These are phyloP conservation scores for Podila epicladia DNA, from an alignment of 192 early-diverging fungal genomes.

Conservation along the genomic window DNA sequence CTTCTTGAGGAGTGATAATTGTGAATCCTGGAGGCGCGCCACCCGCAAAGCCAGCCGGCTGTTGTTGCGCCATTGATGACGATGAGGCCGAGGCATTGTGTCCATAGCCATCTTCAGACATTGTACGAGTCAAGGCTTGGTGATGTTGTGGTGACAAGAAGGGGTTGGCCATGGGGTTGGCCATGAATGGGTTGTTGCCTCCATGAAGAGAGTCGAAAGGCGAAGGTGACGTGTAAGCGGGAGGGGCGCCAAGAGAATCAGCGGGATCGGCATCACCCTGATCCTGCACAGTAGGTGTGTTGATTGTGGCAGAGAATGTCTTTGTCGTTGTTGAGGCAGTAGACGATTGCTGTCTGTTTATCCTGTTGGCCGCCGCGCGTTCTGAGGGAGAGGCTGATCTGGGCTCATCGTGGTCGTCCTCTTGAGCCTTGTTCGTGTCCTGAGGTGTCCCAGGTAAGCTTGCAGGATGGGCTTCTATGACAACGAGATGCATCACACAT, in stretches of 20 bases:
- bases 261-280: constrained; percentile 58
- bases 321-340: constrained; percentile 1
- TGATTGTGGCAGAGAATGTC: neutral
- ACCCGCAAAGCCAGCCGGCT: constrained; percentile 22
- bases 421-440: neutral
- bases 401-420: constrained; percentile 6
- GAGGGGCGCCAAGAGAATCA: constrained; percentile 58
- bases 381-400: constrained; percentile 7
- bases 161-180: constrained; percentile 20
- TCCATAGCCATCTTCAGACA: constrained; percentile 18
- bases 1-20: constrained; percentile 35
- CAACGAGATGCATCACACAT: too few species aligned
- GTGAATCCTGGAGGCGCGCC: constrained; percentile 45
- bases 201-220: constrained; percentile 5
- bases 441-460: too few species aligned
- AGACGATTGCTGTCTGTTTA: constrained; percentile 9
- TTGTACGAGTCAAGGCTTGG: constrained; percentile 28
- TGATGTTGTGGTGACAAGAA: constrained; percentile 29
- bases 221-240: constrained; percentile 3
- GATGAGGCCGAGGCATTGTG: constrained; percentile 5
- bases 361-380: constrained; percentile 7
- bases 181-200: constrained; percentile 24
- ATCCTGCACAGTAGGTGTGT: constrained; percentile 9
- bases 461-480: too few species aligned
- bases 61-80: constrained; percentile 13